Percentiles rank a stretch among this genome's conserved stretches.
Evolutionary conservation across 1,284 basidiomycete species (phyloP).

Genomic region (Ustilago curta): DNA sequence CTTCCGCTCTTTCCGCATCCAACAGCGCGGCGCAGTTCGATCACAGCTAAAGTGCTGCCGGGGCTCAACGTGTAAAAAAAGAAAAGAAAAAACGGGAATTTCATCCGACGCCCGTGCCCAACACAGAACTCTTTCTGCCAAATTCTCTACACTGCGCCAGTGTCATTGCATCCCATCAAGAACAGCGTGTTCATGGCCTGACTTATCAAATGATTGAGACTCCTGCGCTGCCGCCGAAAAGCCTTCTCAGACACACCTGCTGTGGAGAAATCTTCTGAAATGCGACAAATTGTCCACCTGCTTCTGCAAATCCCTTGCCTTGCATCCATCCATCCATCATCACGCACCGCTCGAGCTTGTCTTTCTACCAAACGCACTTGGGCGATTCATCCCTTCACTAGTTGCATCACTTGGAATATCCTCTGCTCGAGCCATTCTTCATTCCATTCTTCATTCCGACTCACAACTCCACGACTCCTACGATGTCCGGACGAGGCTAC

Average conservation of each 20-base stretch:
- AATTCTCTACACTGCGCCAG: no score
- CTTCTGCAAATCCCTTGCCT: background rate
- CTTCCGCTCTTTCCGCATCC: background rate
- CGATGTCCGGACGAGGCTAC: slow-evolving; percentile 43
- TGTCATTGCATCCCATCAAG: no score
- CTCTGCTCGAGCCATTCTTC: background rate
- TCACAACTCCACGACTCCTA: no score
- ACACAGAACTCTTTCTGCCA: no score
- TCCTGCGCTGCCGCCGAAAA: no score
- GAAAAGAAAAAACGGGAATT: no score
- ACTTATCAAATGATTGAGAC: no score
- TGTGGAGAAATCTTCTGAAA: slow-evolving; percentile 19
- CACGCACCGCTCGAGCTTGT: background rate
- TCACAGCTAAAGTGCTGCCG: slow-evolving; percentile 14
- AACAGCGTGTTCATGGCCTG: no score
- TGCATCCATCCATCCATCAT: slow-evolving; percentile 1
- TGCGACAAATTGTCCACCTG: slow-evolving; percentile 5
- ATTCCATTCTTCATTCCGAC: background rate
- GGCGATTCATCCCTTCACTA: background rate
- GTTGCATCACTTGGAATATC: background rate
- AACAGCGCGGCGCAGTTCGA: slow-evolving; percentile 12
- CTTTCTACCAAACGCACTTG: background rate
- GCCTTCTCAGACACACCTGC: no score
- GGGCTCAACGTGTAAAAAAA: background rate
- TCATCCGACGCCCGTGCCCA: no score